phyloP scores from a whole-genome alignment of 208 protist genomes.

The Herpetomonas samuelpessoai region DNA sequence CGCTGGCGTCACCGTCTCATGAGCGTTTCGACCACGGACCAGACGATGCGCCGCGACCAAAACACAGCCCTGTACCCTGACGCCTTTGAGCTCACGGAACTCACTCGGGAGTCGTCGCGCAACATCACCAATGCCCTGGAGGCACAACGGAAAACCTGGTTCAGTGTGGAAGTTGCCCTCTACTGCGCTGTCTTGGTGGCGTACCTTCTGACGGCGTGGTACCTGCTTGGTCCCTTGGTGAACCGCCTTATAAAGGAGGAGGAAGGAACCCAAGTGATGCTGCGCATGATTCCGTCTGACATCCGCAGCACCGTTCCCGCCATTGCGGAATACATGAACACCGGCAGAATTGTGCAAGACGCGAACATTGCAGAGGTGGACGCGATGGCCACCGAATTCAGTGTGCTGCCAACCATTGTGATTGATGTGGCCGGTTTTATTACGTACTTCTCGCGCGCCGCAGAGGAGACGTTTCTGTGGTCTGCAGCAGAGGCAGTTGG shows the following conservation, averaged over 20 bases:
- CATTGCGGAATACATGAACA: conserved; percentile 24
- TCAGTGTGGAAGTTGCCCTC: no score
- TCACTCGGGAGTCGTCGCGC: no score
- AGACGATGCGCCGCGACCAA: no score
- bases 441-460: conserved; percentile 24
- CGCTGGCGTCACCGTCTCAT: no score
- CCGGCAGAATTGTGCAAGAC: conserved; percentile 10
- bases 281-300: conserved; percentile 27
- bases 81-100: no score
- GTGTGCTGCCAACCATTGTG: conserved; percentile 17
- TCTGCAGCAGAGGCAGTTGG: conserved; percentile 19
- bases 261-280: conserved; percentile 25
- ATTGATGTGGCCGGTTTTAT: conserved; percentile 26
- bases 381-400: conserved; percentile 7
- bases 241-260: conserved; percentile 18
- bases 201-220: conserved; percentile 12
- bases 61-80: no score
- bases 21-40: no score
- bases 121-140: no score
- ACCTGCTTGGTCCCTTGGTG: conserved; percentile 17
- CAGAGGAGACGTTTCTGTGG: conserved; percentile 28
- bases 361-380: conserved; percentile 15
- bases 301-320: conserved; percentile 21
- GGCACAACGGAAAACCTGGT: no score
- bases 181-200: conserved; percentile 1